Conservation (phyloP, 306 rosid genomes). For the Malus sylvestris region DNA sequence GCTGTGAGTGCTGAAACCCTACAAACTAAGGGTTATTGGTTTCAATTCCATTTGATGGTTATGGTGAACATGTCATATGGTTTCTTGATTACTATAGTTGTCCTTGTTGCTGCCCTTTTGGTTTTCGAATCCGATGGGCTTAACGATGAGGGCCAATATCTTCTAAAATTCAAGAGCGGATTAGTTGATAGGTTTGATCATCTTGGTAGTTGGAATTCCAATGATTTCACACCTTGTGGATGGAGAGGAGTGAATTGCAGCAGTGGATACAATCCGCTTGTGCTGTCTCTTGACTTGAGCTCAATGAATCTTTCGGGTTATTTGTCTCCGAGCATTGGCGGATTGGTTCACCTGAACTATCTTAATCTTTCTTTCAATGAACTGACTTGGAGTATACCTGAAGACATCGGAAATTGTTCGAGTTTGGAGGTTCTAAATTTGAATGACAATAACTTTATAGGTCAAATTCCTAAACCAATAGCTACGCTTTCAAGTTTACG, state of each 20-base stretch:
- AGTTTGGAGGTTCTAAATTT: conserved; percentile 42
- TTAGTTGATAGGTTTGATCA: conserved; percentile 30
- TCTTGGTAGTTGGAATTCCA: conserved; percentile 49
- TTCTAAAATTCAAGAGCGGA: conserved; percentile 48
- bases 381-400: conserved; percentile 43
- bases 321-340: conserved; percentile 48
- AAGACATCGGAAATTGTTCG: conserved; percentile 56
- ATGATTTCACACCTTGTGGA: conserved; percentile 69
- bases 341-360: conserved; percentile 39
- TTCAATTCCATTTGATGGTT: background rate
- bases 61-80: conserved; percentile 11
- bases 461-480: conserved; percentile 50
- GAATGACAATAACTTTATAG: conserved; percentile 59
- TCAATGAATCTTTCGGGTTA: conserved; percentile 67
- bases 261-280: conserved; percentile 30
- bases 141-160: conserved; percentile 53
- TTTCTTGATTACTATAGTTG: background rate
- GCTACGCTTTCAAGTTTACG: conserved; percentile 48
- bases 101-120: conserved; percentile 12
- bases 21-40: background rate
- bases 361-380: conserved; percentile 52
- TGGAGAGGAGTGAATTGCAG: conserved; percentile 67
- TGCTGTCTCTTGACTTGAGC: conserved; percentile 39
- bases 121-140: conserved; percentile 20
- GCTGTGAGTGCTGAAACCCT: background rate